Percentiles rank a stretch among this genome's conserved stretches.
These are phyloP conservation scores for Aspergillus conjunctus DNA, from an alignment of 495 filamentous ascomycete species.

Conservation along the genomic window DNA sequence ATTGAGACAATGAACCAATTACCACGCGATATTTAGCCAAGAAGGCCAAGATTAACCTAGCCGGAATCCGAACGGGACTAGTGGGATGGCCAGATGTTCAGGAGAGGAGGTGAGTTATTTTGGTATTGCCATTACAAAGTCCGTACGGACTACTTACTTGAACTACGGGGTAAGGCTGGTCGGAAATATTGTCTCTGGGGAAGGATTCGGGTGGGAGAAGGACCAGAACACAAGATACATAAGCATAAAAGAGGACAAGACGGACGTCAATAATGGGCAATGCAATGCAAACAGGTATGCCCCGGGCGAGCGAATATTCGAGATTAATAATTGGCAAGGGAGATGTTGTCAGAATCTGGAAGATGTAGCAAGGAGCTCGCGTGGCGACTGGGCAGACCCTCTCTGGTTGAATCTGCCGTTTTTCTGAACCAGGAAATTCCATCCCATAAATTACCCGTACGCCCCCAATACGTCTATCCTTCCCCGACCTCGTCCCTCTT, in stretches of 20 bases:
- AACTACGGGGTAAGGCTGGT: too few relatives aligned
- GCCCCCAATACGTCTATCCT: background rate
- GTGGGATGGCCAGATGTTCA: background rate
- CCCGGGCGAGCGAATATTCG: too few relatives aligned
- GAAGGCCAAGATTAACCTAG: conserved; percentile 20
- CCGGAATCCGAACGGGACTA: conserved; percentile 14
- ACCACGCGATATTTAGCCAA: conserved; percentile 9
- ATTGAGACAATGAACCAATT: conserved; percentile 14
- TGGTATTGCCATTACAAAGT: background rate
- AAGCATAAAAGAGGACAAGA: too few relatives aligned
- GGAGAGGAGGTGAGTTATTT: background rate
- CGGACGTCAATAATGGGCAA: too few relatives aligned
- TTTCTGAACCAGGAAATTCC: conserved; percentile 18
- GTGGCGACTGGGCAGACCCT: conserved; percentile 4
- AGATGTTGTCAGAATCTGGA: conserved; percentile 6
- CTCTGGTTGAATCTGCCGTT: background rate
- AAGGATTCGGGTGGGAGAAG: conserved; percentile 2
- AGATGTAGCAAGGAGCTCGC: background rate
- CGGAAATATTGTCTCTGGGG: background rate
- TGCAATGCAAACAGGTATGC: too few relatives aligned
- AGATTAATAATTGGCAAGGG: conserved; percentile 1
- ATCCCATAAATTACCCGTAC: conserved; percentile 2
- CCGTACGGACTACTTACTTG: background rate
- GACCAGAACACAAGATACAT: background rate
- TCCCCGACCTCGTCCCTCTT: background rate